Base-by-base conservation (phyloP, 345 rosid species). In the Murraya koenigii region DNA sequence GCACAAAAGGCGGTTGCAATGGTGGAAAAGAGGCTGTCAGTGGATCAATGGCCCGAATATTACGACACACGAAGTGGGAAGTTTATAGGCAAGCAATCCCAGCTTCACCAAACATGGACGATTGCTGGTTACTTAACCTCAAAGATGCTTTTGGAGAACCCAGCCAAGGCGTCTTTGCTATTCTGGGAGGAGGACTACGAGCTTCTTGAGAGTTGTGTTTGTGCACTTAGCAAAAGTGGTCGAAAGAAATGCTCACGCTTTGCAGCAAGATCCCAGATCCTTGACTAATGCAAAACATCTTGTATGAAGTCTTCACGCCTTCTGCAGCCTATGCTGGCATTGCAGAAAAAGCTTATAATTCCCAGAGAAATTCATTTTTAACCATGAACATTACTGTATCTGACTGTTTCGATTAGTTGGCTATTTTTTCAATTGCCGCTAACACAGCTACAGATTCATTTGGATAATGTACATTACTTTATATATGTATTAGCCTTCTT, bases 161-260 rank as follows among this genome's bases (percentile, higher is more conserved):
- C 97, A 8, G 90, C 90, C 80, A 93, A 86, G 86, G 97, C 98
- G 3, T 86, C 97, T 19, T 78, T 87, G 79, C 84, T 93, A 84
- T 90, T 84, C 80, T 92, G 98, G 97, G 91, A 90, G 58, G 99
- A 96, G 78, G 98, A 96, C 82, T 93, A 91, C 33, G 93, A 92
- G 82, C 90, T 96, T 56, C 97, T 96, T 11, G 93, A 91, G 89
- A 89, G 79, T 0, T 93, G 99, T 17, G 95, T 93, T 7, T 96
- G 98, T 66, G 89, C 85, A 4, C 89, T 96, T 0, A 56, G 82
- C 76, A 90, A 84, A 84, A 80, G 80, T 7, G 90, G 89, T 33
- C 82, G 87, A 68, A 90, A 75, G 89, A 92, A 91, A 71, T 96
- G 98, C 71, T 86, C 95, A 0, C 94, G 94, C 52, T 65, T 59